Evolutionary conservation across 306 rosid genomes (phyloP).

Genomic region (Cucumis cinereus): DNA sequence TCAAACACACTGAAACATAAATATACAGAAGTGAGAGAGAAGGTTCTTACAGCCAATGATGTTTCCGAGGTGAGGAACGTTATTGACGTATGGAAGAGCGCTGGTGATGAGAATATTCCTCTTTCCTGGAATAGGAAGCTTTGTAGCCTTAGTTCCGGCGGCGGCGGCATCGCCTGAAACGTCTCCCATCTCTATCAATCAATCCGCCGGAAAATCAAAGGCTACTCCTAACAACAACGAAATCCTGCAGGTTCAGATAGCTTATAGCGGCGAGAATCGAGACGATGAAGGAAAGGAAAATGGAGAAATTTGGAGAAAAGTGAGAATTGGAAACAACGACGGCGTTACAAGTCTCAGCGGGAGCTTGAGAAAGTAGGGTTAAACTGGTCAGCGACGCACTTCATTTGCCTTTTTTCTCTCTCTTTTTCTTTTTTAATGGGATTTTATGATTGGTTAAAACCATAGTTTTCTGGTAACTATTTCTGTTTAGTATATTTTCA

Average conservation of each 20-base stretch:
- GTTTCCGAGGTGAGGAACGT: conserved; percentile 95
- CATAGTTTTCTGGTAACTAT: background rate
- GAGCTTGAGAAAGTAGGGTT: conserved; percentile 1
- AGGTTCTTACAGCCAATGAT: conserved; percentile 55
- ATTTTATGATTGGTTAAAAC: background rate
- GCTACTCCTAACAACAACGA: background rate
- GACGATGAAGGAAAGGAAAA: background rate
- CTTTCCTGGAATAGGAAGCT: conserved; percentile 67
- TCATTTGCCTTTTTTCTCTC: background rate
- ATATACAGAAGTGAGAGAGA: background rate
- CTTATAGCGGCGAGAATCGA: background rate
- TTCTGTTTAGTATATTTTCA: too few relatives aligned
- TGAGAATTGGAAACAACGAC: background rate
- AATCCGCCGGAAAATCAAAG: background rate
- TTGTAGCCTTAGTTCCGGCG: conserved; percentile 17
- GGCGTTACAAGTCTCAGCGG: background rate
- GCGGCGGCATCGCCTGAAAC: background rate
- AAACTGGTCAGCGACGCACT: background rate
- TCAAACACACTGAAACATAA: background rate
- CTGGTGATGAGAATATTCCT: conserved; percentile 93
- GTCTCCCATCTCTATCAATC: conserved; percentile 21
- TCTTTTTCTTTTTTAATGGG: background rate
- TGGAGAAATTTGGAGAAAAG: background rate
- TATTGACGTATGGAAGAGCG: conserved; percentile 91
- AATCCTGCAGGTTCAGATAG: background rate